phyloP scores from a whole-genome alignment of 129 eudicot genomes.

The Escallonia herrerae region DNA sequence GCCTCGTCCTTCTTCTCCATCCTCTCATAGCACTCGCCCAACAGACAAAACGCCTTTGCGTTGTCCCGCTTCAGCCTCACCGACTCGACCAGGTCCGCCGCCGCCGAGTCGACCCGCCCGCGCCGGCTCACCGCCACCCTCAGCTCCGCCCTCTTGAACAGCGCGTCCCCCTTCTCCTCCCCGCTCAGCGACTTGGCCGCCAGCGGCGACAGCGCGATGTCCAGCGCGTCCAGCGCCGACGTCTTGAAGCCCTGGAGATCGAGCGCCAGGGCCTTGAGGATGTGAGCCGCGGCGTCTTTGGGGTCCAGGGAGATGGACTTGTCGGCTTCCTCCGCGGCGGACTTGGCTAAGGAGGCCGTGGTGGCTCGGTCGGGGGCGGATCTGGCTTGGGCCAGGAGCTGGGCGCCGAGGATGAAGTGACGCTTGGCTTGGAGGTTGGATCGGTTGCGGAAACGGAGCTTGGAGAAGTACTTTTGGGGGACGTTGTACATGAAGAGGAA shows the following conservation, averaged over 20 bases:
- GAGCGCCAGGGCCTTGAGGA: slow-evolving; percentile 54
- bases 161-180: slow-evolving; percentile 55
- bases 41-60: slow-evolving; percentile 39
- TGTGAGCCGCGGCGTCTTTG: slow-evolving; percentile 64
- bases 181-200: slow-evolving; percentile 41
- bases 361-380: slow-evolving; percentile 25
- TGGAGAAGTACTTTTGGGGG: slow-evolving; percentile 47
- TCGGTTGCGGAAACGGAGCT: slow-evolving; percentile 26
- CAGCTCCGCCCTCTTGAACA: slow-evolving; percentile 66
- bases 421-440: slow-evolving; percentile 51
- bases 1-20: slow-evolving; percentile 51
- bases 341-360: slow-evolving; percentile 28
- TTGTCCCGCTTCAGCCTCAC: slow-evolving; percentile 44
- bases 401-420: slow-evolving; percentile 79
- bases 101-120: slow-evolving; percentile 36
- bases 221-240: slow-evolving; percentile 56
- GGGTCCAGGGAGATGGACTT: slow-evolving; percentile 44
- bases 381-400: slow-evolving; percentile 50
- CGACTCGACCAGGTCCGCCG: slow-evolving; percentile 53
- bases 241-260: slow-evolving; percentile 59
- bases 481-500: slow-evolving; percentile 45
- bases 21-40: slow-evolving; percentile 71
- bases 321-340: slow-evolving; percentile 64
- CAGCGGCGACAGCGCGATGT: slow-evolving; percentile 58
- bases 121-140: slow-evolving; percentile 28